A percentile compares a stretch with the other conserved stretches of the same genome.
phyloP scores from a whole-genome alignment of 106 monocot genomes.

The Ottelia alismoides region DNA sequence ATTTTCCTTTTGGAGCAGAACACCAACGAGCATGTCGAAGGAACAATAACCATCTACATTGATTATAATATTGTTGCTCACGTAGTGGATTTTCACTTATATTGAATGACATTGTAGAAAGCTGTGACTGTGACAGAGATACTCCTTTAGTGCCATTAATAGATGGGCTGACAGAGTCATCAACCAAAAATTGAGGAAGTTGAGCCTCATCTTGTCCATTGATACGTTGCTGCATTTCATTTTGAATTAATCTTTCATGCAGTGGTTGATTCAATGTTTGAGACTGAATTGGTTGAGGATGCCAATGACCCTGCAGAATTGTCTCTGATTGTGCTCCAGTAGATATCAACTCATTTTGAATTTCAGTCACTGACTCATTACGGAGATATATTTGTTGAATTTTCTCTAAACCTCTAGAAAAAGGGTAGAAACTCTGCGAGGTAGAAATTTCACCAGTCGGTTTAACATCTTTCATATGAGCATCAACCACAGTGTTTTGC shows the following conservation, averaged over 20 bases:
- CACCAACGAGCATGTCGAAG: slow-evolving; percentile 67
- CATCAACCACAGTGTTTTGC: slow-evolving; percentile 21
- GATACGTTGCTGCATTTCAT: slow-evolving; percentile 44
- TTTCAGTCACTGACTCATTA: slow-evolving; percentile 24
- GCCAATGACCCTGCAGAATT: slow-evolving; percentile 34
- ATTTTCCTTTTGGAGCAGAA: slow-evolving; percentile 42
- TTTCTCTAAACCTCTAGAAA: not conserved
- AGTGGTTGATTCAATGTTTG: slow-evolving; percentile 21
- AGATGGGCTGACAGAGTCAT: slow-evolving; percentile 12
- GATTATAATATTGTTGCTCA: slow-evolving; percentile 34
- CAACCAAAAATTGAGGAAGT: slow-evolving; percentile 16
- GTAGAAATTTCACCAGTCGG: slow-evolving; percentile 27
- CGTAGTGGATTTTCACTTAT: slow-evolving; percentile 13
- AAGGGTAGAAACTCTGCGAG: slow-evolving; percentile 31
- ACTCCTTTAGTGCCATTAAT: slow-evolving; percentile 10
- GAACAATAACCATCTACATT: slow-evolving; percentile 63
- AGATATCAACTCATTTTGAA: slow-evolving; percentile 38
- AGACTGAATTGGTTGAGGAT: slow-evolving; percentile 25
- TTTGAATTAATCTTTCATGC: slow-evolving; percentile 31
- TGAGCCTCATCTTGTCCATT: slow-evolving; percentile 36
- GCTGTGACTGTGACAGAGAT: slow-evolving; percentile 8
- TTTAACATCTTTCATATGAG: slow-evolving; percentile 24
- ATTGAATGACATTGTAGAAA: slow-evolving; percentile 10
- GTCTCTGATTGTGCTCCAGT: slow-evolving; percentile 37
- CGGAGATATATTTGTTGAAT: slow-evolving; percentile 17